Base-by-base conservation (phyloP, 148 eudicot genomes). In the Oxyria digyna region DNA sequence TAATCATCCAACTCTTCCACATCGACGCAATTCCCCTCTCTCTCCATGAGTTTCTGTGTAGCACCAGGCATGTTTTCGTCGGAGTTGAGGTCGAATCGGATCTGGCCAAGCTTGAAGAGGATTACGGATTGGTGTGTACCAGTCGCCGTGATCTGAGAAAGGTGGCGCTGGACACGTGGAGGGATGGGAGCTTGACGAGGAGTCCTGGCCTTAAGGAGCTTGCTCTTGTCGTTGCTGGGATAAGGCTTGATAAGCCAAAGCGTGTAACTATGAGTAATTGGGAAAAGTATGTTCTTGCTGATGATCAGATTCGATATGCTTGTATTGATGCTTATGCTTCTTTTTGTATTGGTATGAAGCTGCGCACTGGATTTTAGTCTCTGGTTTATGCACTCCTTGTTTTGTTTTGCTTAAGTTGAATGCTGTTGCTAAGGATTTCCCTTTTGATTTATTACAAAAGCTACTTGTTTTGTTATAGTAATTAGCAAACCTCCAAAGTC, bases 291-390 rank as follows among this genome's bases (percentile, higher is more conserved):
- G 85, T 68, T 54, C 70, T 87, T 4, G 81, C 65, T 75, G 67
- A 70, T 14, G 71, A 68, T 9, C 91, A 87, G 49, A 74, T 89
- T 72, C 80, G 85, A 70, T 87, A 87, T 85, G 96, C 91, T 64
- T 84, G 87, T 62, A 76, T 89, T 83, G 91, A 89, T 86, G 91
- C 96, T 63, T 89, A 77, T 81, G 96, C 87, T 74, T 82, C 83
- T 43, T 85, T 71, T 40, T 74, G 52, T 79, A 82, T 85, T 71
- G 89, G 85, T 0, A 38, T 6, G 7, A 74, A 68, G 69, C 64
- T 85, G 49, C 70, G 73, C 20, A 3, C 17, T n/a, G 3, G 27
- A 78, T 4, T 21, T 54, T 26, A 20, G 31, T n/a, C n/a, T n/a
- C n/a, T n/a, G n/a, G 38, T 3, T 35, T 6, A 35, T 35, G 3